These are phyloP conservation scores for Aethionema arabicum DNA, from an alignment of 345 rosid species.

Conservation along the genomic window DNA sequence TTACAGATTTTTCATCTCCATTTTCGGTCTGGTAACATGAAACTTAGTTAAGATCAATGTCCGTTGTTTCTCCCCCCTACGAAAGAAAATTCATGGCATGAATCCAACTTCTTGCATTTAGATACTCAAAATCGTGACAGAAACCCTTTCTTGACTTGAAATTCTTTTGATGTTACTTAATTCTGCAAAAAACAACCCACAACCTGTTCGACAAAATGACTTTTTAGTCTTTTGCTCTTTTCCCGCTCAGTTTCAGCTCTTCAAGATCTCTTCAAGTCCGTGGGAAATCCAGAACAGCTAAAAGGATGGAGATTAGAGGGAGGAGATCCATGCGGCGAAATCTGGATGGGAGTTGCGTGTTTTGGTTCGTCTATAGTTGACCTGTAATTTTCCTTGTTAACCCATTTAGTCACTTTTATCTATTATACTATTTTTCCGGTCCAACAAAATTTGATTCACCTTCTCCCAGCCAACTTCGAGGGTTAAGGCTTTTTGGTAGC, in stretches of 20 bases:
- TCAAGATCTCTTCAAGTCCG: conserved; percentile 55
- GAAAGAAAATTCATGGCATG: not conserved
- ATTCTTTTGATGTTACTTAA: conserved; percentile 5
- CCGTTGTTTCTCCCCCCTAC: conserved; percentile 17
- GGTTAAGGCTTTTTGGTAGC: conserved; percentile 59
- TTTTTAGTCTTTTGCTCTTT: not conserved
- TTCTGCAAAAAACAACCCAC: conserved; percentile 11
- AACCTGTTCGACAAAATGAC: conserved; percentile 21
- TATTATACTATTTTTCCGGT: not conserved
- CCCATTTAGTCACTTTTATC: conserved; percentile 21
- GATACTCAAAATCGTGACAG: not conserved
- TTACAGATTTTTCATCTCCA: conserved; percentile 4
- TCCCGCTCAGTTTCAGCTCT: conserved; percentile 59
- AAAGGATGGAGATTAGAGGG: conserved; percentile 68
- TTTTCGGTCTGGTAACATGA: conserved; percentile 4
- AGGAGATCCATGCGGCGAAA: conserved; percentile 81
- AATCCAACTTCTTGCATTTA: not conserved
- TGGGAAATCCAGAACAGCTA: conserved; percentile 59
- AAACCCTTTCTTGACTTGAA: conserved; percentile 19
- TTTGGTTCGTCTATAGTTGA: conserved; percentile 60
- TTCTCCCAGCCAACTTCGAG: conserved; percentile 52
- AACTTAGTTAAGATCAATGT: not conserved
- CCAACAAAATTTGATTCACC: conserved; percentile 16
- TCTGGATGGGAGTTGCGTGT: conserved; percentile 88
- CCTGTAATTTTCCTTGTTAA: conserved; percentile 46